Conservation (phyloP, 352 stramenopile genomes). For the Halophytophthora batemanensis region DNA sequence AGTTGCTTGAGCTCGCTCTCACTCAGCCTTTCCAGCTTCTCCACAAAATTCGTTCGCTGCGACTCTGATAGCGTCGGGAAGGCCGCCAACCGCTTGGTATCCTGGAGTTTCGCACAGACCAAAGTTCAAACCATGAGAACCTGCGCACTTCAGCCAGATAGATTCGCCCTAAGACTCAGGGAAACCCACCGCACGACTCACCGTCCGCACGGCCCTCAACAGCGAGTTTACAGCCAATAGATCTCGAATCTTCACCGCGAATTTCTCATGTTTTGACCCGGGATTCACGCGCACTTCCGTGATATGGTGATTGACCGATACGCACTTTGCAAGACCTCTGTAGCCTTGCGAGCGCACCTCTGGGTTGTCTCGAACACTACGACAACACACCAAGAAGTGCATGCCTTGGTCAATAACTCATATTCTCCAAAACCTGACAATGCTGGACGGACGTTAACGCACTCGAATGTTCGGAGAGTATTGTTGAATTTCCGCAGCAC, state of each 20-base stretch:
- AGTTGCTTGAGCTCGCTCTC: conserved; percentile 49
- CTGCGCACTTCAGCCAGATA: not conserved
- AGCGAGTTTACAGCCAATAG: conserved; percentile 46
- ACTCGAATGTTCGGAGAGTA: conserved; percentile 42
- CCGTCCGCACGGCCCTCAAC: conserved; percentile 23
- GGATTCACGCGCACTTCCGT: conserved; percentile 27
- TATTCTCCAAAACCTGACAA: not conserved
- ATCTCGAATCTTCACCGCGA: conserved; percentile 20
- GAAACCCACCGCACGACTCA: conserved; percentile 3
- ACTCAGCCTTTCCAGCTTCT: conserved; percentile 59
- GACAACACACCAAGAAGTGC: not conserved
- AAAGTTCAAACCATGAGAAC: no score
- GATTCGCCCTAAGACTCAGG: no score
- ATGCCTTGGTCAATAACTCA: not conserved
- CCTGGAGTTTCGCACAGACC: conserved; percentile 3
- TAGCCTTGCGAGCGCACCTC: conserved; percentile 42
- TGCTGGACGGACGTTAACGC: conserved; percentile 3
- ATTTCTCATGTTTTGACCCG: conserved; percentile 27
- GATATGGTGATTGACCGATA: conserved; percentile 42
- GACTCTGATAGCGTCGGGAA: conserved; percentile 39
- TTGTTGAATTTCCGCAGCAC: conserved; percentile 47
- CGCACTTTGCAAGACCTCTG: conserved; percentile 37
- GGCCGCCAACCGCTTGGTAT: conserved; percentile 22
- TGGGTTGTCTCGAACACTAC: conserved; percentile 39
- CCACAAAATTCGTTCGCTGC: conserved; percentile 61